Evolutionary conservation across 768 basidiomycete genomes (phyloP), one percentile per base, ranked within the genome.

Genomic region (Neoboletus subvelutipes): DNA sequence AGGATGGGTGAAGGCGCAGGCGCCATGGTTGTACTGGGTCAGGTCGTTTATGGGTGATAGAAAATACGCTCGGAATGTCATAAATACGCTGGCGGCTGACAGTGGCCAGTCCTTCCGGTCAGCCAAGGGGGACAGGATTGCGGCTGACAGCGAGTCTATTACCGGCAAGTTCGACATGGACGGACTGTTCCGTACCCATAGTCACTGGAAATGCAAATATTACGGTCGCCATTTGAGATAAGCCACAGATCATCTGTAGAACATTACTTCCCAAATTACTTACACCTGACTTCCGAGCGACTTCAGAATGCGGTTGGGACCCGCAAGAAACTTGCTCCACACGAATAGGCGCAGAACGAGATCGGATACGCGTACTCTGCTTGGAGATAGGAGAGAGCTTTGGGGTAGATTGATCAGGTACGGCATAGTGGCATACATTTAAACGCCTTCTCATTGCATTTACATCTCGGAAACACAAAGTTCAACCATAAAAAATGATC

Each of bases 41-140:
- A 31, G 53, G 33, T 50, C 42, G 45, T 45, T 18, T n/a, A 40
- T 45, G 36, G 26, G 18, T n/a, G 34, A 48, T 34, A 31, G 52
- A 42, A 52, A 43, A 24, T 26, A 43, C 29, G 39, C 20, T 39
- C 37, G 9, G 29, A 40, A 52, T 50, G 17, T 62, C 61, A 70
- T 70, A 71, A 57, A 64, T 66, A 69, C 18, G n/a, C 42, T 58
- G 49, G 66, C 33, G 68, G 68, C 69, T 69, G 62, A 64, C 66
- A 43, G 26, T 56, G 51, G 52, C 47, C 22, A 53, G 48, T 45
- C 29, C 26, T 29, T 12, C 48, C 15, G 2, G 65, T 65, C 67
- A 62, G 65, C 60, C 65, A 50, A 28, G 8, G 26, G 48, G 11
- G 26, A 33, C 22, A 18, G 10, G 28, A 51, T 41, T 46, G 63